phyloP scores from a whole-genome alignment of 148 eudicot genomes.

The Dianthus caryophyllus region DNA sequence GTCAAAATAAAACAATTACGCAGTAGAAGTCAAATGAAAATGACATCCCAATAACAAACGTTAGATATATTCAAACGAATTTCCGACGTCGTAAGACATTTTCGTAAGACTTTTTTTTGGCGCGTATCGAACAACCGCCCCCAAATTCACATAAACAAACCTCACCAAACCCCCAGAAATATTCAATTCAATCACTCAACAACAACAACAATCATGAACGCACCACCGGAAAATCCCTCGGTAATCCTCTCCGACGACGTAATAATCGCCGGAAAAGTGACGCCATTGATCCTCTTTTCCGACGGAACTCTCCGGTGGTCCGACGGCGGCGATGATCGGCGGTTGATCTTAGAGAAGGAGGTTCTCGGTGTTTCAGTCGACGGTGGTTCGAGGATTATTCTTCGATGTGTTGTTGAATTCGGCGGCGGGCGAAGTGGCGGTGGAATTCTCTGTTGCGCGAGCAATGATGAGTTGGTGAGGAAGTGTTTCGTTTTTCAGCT shows the following conservation, averaged over 20 bases:
- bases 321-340: conserved; percentile 29
- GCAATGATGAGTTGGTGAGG: conserved; percentile 27
- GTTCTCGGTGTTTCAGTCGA: conserved; percentile 55
- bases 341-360: conserved; percentile 51
- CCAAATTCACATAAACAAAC: neutral
- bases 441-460: conserved; percentile 31
- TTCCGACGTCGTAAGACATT: no score
- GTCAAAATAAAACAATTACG: no score
- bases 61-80: no score
- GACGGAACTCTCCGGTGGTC: conserved; percentile 60
- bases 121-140: conserved; percentile 7
- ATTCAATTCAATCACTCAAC: neutral
- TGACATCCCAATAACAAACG: no score
- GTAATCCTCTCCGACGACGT: conserved; percentile 43
- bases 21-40: no score
- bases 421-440: conserved; percentile 21
- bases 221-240: conserved; percentile 7
- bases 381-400: conserved; percentile 49
- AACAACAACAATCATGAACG: conserved; percentile 10
- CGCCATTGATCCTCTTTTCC: conserved; percentile 36
- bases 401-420: conserved; percentile 38
- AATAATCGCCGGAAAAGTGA: conserved; percentile 33
- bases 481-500: conserved; percentile 46
- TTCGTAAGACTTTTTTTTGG: no score
- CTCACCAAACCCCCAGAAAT: neutral